These are phyloP conservation scores for Erythrophleum fordii DNA, from an alignment of 306 rosid species.

Conservation along the genomic window DNA sequence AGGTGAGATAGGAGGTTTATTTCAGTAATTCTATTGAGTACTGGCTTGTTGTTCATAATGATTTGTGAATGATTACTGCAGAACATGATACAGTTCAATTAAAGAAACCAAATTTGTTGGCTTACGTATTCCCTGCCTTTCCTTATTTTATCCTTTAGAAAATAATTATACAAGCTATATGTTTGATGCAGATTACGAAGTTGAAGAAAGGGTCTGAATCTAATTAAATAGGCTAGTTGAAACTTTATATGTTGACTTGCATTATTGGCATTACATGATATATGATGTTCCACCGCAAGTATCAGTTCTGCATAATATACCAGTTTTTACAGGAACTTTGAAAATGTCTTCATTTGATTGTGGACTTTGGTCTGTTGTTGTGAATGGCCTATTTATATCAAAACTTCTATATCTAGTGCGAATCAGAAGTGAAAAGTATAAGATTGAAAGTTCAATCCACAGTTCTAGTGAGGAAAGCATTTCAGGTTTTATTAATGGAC, in stretches of 20 bases:
- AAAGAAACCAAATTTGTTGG: constrained; percentile 10
- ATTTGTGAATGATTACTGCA: constrained; percentile 17
- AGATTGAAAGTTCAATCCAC: not conserved
- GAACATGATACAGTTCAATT: constrained; percentile 34
- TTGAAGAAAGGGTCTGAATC: not conserved
- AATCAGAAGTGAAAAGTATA: constrained; percentile 1
- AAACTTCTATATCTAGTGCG: not conserved
- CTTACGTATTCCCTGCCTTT: not conserved
- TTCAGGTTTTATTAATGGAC: not conserved
- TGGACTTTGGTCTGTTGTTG: not conserved
- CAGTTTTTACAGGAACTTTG: not conserved
- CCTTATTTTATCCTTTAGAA: not conserved
- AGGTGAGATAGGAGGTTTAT: not conserved
- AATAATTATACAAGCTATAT: not conserved
- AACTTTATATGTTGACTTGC: not conserved
- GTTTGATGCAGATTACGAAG: not conserved
- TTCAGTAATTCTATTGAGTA: not conserved
- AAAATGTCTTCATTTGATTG: not conserved
- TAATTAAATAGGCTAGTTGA: not conserved
- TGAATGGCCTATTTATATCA: not conserved
- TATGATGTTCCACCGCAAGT: not conserved
- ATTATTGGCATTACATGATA: not conserved
- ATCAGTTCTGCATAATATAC: not conserved
- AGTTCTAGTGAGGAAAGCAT: not conserved
- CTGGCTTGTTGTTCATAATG: not conserved